Evolutionary conservation across 257 asterid species (phyloP), one percentile per base, ranked within the genome.

Genomic region (Capsicum rhomboideum): DNA sequence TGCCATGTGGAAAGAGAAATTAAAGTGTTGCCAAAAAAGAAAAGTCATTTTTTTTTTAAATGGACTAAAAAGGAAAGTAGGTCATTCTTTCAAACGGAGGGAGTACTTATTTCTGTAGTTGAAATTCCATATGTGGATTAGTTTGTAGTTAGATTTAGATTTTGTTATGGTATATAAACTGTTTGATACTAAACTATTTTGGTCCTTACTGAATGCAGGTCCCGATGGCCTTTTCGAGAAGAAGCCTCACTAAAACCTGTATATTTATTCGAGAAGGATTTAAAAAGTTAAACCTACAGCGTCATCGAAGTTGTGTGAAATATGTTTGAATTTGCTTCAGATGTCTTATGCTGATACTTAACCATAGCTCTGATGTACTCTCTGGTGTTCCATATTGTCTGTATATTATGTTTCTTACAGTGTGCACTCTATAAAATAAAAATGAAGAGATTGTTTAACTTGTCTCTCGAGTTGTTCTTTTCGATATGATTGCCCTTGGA

Each of bases 201-300:
- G 21, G 56, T n/a, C 67, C 50, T 72, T 46, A 16, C 18, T 74
- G 59, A 23, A 10, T 90, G 87, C 90, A 94, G 95, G 98, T 86
- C 95, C 97, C 6, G 93, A 92, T 90, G 98, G 95, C 37, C 92
- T 94, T 34, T 94, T 94, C 78, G 95, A 94, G 91, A 31, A 2
- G 44, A 94, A 91, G 89, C 69, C 85, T 56, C 86, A 88, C 75
- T 72, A 21, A 42, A 0, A 42, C 21, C 12, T n/a, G 13, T 69
- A 20, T 71, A 42, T 42, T 69, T 10, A 18, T 58, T 8, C 18
- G 11, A 10, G 53, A 71, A 71, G 55, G 53, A 20, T 42, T 42
- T 20, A 42, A n/a, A 12, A 42, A 11, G 55, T 42, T 42, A 16
- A 71, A 71, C 12, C n/a, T n/a, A 20, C 54, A 18, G 54, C 31